phyloP scores from a whole-genome alignment of 2,329 filamentous ascomycete species.

The Ophiostoma pallidulum region DNA sequence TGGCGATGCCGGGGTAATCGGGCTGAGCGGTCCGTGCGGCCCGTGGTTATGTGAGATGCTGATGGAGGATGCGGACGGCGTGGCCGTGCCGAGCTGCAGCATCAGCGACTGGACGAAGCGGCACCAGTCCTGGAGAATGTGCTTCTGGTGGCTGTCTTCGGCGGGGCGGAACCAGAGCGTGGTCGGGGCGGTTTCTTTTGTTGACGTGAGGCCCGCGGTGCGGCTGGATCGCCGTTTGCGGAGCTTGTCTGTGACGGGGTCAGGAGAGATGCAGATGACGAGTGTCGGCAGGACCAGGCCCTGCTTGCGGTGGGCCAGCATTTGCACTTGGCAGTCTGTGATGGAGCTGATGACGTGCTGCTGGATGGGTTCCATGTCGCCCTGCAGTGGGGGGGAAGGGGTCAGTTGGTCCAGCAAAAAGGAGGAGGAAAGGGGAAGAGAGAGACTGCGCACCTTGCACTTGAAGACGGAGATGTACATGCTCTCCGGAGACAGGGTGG shows the following conservation, averaged over 20 bases:
- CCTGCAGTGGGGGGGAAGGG: slow-evolving; percentile 29
- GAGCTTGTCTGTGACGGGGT: slow-evolving; percentile 45
- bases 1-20: slow-evolving; percentile 45
- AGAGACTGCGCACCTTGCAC: slow-evolving; percentile 35
- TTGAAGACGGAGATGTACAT: slow-evolving; percentile 47
- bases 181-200: slow-evolving; percentile 39
- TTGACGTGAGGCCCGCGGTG: slow-evolving; percentile 45
- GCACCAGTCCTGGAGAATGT: slow-evolving; percentile 51
- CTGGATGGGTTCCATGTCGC: slow-evolving; percentile 44
- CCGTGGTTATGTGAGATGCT: too few species aligned
- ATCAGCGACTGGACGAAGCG: slow-evolving; percentile 39
- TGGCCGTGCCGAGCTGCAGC: slow-evolving; percentile 18
- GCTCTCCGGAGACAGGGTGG: slow-evolving; percentile 27
- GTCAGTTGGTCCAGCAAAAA: slow-evolving; percentile 9
- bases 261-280: slow-evolving; percentile 43
- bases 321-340: slow-evolving; percentile 49
- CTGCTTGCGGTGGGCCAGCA: slow-evolving; percentile 52
- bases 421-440: neutral
- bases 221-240: slow-evolving; percentile 57
- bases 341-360: slow-evolving; percentile 44
- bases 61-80: neutral
- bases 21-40: slow-evolving; percentile 32
- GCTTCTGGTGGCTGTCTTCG: slow-evolving; percentile 34
- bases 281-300: slow-evolving; percentile 50
- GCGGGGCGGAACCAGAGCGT: slow-evolving; percentile 49